A percentile compares a stretch with the other conserved stretches of the same genome.
These are phyloP conservation scores for Jatropha podagrica DNA, from an alignment of 441 rosid genomes.

Conservation along the genomic window DNA sequence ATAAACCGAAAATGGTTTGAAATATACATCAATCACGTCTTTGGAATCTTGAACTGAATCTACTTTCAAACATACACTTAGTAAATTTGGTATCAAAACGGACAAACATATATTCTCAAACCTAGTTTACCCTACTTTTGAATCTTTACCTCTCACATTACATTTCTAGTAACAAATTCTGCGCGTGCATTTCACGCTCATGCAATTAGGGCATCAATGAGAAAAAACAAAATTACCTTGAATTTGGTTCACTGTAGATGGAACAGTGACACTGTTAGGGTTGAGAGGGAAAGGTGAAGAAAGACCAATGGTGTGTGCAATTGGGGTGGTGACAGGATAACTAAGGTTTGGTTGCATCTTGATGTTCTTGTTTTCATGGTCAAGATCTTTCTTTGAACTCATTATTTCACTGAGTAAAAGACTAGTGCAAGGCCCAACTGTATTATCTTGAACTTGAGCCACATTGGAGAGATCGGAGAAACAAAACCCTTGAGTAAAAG, in stretches of 20 bases:
- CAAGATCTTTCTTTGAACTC: constrained; percentile 42
- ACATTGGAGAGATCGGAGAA: constrained; percentile 54
- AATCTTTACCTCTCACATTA: not conserved
- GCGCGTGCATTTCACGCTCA: not conserved
- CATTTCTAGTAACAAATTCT: not conserved
- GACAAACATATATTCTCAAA: constrained; percentile 16
- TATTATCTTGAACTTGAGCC: constrained; percentile 38
- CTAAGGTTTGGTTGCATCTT: constrained; percentile 49
- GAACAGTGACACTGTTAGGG: constrained; percentile 38
- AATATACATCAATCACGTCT: constrained; percentile 21
- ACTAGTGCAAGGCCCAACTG: constrained; percentile 67
- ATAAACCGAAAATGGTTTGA: constrained; percentile 6
- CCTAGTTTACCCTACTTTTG: constrained; percentile 22
- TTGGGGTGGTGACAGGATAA: constrained; percentile 32
- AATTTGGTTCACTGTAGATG: constrained; percentile 46
- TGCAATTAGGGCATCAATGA: constrained; percentile 12
- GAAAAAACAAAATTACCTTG: constrained; percentile 48
- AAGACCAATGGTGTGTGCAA: constrained; percentile 26
- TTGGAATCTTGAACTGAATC: constrained; percentile 8
- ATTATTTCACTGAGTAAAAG: constrained; percentile 68
- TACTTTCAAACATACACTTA: not conserved
- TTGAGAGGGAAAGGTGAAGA: constrained; percentile 28
- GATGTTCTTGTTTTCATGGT: constrained; percentile 40
- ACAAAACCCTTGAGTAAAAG: constrained; percentile 49
- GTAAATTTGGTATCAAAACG: constrained; percentile 10